Evolutionary conservation across 176 grass and related monocot genomes (phyloP).

Genomic region (Bromus sterilis): DNA sequence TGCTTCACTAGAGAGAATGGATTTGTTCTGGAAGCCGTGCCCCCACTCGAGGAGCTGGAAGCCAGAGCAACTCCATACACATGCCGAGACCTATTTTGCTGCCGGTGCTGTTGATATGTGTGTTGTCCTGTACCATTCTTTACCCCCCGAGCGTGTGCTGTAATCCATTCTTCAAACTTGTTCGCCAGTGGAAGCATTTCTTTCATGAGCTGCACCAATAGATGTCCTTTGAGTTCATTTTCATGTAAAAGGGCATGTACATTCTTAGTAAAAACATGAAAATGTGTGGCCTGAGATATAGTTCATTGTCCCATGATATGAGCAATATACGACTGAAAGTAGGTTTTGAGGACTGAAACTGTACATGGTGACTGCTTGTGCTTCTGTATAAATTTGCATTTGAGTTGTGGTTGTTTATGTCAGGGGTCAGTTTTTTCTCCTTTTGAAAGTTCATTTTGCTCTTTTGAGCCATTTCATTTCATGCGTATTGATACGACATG

Average conservation of each 20-base stretch:
- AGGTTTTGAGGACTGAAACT: neutral
- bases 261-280: constrained; percentile 17
- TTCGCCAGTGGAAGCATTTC: constrained; percentile 18
- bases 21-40: constrained; percentile 62
- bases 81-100: constrained; percentile 64
- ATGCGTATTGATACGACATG: neutral
- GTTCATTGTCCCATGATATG: neutral
- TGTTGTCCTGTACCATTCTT: constrained; percentile 25
- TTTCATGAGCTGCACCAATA: constrained; percentile 18
- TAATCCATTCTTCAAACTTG: neutral
- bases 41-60: constrained; percentile 63
- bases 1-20: constrained; percentile 49
- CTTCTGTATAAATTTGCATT: neutral
- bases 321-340: neutral
- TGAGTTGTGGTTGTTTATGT: neutral
- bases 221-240: neutral
- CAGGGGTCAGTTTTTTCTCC: neutral
- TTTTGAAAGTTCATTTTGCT: neutral
- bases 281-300: neutral
- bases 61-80: constrained; percentile 65
- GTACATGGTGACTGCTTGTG: neutral
- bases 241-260: constrained; percentile 22
- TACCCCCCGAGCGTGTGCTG: neutral
- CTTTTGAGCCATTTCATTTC: neutral
- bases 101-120: constrained; percentile 69